Evolutionary conservation across 768 basidiomycete species (phyloP).

Genomic region (Naganishia onofrii): DNA sequence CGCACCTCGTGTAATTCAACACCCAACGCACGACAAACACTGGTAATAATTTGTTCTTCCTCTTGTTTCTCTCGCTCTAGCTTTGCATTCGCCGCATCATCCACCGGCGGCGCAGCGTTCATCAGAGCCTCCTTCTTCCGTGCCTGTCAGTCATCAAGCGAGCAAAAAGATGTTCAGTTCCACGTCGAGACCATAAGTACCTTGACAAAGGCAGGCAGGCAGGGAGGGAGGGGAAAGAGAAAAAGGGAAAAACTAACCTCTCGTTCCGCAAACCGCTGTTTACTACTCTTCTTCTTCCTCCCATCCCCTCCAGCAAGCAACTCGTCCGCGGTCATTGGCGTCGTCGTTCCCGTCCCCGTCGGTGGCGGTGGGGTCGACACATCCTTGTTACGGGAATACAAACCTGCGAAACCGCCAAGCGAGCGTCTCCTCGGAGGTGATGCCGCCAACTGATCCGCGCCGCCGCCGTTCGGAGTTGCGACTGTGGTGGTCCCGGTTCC

Average conservation of each 20-base stretch:
- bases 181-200: no score
- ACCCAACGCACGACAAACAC: constrained; percentile 45
- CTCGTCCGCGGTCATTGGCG: constrained; percentile 28
- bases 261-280: constrained; percentile 50
- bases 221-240: not conserved
- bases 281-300: constrained; percentile 50
- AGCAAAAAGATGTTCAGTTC: no score
- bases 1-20: constrained; percentile 49
- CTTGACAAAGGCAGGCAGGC: no score
- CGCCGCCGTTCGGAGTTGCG: no score
- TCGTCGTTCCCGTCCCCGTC: no score
- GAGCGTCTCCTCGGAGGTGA: not conserved
- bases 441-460: not conserved
- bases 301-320: constrained; percentile 30
- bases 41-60: constrained; percentile 46
- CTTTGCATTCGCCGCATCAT: constrained; percentile 46
- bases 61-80: constrained; percentile 48
- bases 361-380: not conserved
- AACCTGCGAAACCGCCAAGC: constrained; percentile 3
- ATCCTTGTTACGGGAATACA: constrained; percentile 7
- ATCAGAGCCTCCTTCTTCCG: constrained; percentile 48
- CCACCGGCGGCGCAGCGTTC: constrained; percentile 43
- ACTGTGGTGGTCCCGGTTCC: no score
- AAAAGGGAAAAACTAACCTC: constrained; percentile 41
- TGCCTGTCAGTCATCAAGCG: constrained; percentile 39